phyloP scores from a whole-genome alignment of 2,329 filamentous ascomycete genomes.

The Thelonectria blattea region DNA sequence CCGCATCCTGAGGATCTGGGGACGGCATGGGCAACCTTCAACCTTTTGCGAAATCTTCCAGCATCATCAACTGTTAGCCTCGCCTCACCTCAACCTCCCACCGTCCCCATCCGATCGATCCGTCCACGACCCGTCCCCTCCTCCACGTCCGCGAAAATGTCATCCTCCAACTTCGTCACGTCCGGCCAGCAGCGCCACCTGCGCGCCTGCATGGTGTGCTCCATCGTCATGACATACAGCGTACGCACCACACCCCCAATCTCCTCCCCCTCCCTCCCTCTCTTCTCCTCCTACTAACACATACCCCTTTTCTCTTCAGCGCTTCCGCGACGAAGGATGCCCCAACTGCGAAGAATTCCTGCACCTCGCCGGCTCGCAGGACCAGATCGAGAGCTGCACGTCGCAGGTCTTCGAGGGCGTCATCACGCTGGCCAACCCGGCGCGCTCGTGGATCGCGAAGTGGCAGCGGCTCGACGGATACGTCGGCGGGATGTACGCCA shows the following conservation, averaged over 20 bases:
- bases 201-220: slow-evolving; percentile 98
- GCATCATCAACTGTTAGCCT: slow-evolving; percentile 6
- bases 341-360: slow-evolving; percentile 97
- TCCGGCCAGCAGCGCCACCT: slow-evolving; percentile 81
- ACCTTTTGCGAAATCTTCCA: slow-evolving; percentile 5
- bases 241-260: slow-evolving; percentile 55
- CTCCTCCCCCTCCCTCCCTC: neutral
- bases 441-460: slow-evolving; percentile 90
- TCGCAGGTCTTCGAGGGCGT: slow-evolving; percentile 95
- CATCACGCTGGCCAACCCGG: slow-evolving; percentile 83
- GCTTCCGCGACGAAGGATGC: slow-evolving; percentile 86
- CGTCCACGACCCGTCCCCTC: neutral
- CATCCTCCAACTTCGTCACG: slow-evolving; percentile 67
- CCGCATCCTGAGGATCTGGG: slow-evolving; percentile 12
- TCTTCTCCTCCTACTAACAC: slow-evolving; percentile 20
- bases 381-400: slow-evolving; percentile 90
- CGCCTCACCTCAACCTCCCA: neutral
- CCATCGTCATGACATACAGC: slow-evolving; percentile 82
- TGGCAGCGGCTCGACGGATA: slow-evolving; percentile 93
- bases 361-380: slow-evolving; percentile 76
- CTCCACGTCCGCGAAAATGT: slow-evolving; percentile 42
- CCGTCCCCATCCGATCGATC: neutral
- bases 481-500: slow-evolving; percentile 88
- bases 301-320: slow-evolving; percentile 55
- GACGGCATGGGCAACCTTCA: slow-evolving; percentile 4